Evolutionary conservation across 768 basidiomycete genomes (phyloP).

Genomic region (Suillus discolor): DNA sequence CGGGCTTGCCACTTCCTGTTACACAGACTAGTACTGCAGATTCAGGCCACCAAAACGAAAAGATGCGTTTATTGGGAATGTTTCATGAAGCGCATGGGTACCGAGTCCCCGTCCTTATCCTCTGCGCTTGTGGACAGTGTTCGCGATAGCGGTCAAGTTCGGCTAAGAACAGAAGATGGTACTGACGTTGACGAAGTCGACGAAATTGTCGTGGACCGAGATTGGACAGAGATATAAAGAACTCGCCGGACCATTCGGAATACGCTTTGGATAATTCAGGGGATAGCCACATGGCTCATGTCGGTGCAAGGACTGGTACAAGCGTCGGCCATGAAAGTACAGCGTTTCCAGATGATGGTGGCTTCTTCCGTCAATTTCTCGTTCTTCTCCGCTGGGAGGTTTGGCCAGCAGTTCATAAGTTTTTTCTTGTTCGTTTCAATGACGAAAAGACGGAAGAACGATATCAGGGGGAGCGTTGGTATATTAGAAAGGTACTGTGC

Average conservation of each 20-base stretch:
- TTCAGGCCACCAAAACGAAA: conserved; percentile 33
- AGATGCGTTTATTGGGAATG: conserved; percentile 48
- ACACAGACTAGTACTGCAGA: conserved; percentile 28
- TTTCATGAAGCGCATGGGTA: conserved; percentile 56
- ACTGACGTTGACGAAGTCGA: conserved; percentile 50
- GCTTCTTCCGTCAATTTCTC: conserved; percentile 33
- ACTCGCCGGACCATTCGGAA: conserved; percentile 54
- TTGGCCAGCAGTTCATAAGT: conserved; percentile 55
- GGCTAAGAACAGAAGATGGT: conserved; percentile 33
- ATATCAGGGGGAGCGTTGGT: conserved; percentile 71
- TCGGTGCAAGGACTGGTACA: conserved; percentile 29
- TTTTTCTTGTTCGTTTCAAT: conserved; percentile 63
- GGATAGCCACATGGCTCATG: conserved; percentile 38
- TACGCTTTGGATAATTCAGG: conserved; percentile 51
- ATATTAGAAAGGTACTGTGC: conserved; percentile 53
- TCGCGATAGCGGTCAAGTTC: conserved; percentile 39
- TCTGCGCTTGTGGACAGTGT: conserved; percentile 53
- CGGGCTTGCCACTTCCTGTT: conserved; percentile 46
- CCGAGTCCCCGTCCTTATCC: conserved; percentile 58
- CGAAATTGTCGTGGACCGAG: conserved; percentile 75
- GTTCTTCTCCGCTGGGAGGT: conserved; percentile 57
- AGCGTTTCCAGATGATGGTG: conserved; percentile 37
- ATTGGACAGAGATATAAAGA: conserved; percentile 66
- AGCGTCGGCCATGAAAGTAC: conserved; percentile 41
- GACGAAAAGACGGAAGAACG: conserved; percentile 57